A percentile compares a stretch with the other conserved stretches of the same genome.
Evolutionary conservation across 306 rosid species (phyloP).

Genomic region (Casuarina glauca): DNA sequence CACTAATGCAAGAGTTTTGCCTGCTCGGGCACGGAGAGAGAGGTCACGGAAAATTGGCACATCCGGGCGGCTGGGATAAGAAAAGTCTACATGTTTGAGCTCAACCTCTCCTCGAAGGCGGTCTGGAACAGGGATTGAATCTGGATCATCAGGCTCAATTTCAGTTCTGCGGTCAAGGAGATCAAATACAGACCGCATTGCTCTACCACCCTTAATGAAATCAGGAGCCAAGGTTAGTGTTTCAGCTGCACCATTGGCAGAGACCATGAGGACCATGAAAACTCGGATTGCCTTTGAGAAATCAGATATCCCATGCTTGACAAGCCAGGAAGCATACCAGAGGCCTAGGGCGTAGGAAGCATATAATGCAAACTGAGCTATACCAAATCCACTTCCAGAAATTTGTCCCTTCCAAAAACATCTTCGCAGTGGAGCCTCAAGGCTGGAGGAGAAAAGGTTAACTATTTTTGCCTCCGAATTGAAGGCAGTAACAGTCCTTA

Average conservation of each 20-base stretch:
- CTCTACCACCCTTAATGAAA: slow-evolving; percentile 94
- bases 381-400: slow-evolving; percentile 86
- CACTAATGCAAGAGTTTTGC: slow-evolving; percentile 96
- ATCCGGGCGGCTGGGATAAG: slow-evolving; percentile 88
- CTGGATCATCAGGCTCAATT: slow-evolving; percentile 89
- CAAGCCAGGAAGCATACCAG: slow-evolving; percentile 99
- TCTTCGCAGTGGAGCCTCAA: slow-evolving; percentile 67
- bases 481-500: slow-evolving; percentile 88
- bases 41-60: slow-evolving; percentile 88
- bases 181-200: slow-evolving; percentile 92
- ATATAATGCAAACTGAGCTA: slow-evolving; percentile 87
- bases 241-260: slow-evolving; percentile 98
- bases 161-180: slow-evolving; percentile 96
- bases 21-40: slow-evolving; percentile 83
- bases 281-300: slow-evolving; percentile 89
- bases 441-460: slow-evolving; percentile 70
- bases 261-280: slow-evolving; percentile 91
- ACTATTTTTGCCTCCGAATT: slow-evolving; percentile 83
- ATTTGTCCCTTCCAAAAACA: slow-evolving; percentile 97
- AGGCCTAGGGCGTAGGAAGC: slow-evolving; percentile 95
- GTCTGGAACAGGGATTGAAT: slow-evolving; percentile 81
- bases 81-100: slow-evolving; percentile 87
- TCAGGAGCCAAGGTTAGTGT: slow-evolving; percentile 97
- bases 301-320: slow-evolving; percentile 86
- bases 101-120: slow-evolving; percentile 95